Evolutionary conservation across 148 eudicot genomes (phyloP).

Genomic region (Pharnaceum exiguum): DNA sequence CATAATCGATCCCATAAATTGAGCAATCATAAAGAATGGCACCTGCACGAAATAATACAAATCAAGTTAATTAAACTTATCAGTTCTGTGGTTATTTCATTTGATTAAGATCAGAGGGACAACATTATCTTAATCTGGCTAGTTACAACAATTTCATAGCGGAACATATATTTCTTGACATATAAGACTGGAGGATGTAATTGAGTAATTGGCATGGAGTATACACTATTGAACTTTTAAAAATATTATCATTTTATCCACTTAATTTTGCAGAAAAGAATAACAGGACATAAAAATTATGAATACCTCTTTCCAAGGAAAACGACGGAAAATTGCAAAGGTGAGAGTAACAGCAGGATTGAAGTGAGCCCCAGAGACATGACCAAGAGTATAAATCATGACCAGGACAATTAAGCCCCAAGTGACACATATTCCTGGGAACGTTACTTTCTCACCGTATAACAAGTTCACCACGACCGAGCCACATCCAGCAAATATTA

Average conservation of each 20-base stretch:
- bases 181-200: too few relatives aligned
- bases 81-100: too few relatives aligned
- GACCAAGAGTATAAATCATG: constrained; percentile 75
- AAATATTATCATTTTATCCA: background rate
- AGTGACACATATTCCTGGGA: constrained; percentile 73
- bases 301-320: constrained; percentile 64
- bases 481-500: constrained; percentile 80
- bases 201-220: too few relatives aligned
- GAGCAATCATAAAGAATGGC: constrained; percentile 59
- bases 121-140: too few relatives aligned
- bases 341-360: constrained; percentile 86
- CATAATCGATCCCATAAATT: constrained; percentile 57
- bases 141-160: too few relatives aligned
- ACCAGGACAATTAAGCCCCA: constrained; percentile 89
- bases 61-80: too few relatives aligned
- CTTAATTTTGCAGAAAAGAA: background rate
- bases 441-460: constrained; percentile 51
- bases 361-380: constrained; percentile 86
- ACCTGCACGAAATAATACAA: constrained; percentile 37
- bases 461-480: constrained; percentile 60
- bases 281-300: too few relatives aligned
- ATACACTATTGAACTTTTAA: background rate
- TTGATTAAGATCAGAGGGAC: too few relatives aligned
- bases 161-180: too few relatives aligned
- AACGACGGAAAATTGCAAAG: constrained; percentile 50